These are phyloP conservation scores for Zygotorulaspora mrakii DNA, from an alignment of 1,139 yeast species.

Conservation along the genomic window DNA sequence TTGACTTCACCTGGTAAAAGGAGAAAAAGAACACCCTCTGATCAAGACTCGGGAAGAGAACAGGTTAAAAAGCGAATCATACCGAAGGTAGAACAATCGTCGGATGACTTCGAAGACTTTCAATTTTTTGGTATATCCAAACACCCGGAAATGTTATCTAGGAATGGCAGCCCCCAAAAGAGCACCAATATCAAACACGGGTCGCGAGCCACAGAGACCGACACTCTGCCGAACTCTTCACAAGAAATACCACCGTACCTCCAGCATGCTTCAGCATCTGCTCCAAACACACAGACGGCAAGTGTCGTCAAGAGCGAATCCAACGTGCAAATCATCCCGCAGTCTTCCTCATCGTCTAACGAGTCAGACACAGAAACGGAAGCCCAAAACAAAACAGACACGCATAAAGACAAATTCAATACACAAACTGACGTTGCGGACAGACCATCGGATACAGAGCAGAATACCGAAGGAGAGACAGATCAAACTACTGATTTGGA, in stretches of 20 bases:
- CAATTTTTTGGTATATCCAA: conserved; percentile 15
- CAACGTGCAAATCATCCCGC: too few species aligned
- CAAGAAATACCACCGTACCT: too few species aligned
- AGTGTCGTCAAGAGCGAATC: too few species aligned
- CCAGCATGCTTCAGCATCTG: too few species aligned
- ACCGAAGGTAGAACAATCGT: conserved; percentile 4
- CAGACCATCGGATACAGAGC: not conserved
- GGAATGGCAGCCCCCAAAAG: conserved; percentile 4
- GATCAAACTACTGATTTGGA: too few species aligned
- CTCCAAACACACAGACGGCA: too few species aligned
- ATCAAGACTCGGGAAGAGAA: conserved; percentile 2
- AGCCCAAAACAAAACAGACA: not conserved
- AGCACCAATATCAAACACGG: conserved; percentile 7
- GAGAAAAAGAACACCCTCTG: conserved; percentile 8
- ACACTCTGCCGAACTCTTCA: too few species aligned
- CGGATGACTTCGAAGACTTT: conserved; percentile 14
- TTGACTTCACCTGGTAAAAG: conserved; percentile 32
- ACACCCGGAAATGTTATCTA: not conserved
- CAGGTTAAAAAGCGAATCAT: not conserved
- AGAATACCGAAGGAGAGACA: too few species aligned
- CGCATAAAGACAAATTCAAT: too few species aligned
- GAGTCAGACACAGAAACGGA: conserved; percentile 9
- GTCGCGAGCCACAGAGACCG: conserved; percentile 7
- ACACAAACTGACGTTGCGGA: not conserved
- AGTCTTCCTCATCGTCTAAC: not conserved